phyloP scores from a whole-genome alignment of 768 basidiomycete genomes.

The Kwoniella shandongensis region DNA sequence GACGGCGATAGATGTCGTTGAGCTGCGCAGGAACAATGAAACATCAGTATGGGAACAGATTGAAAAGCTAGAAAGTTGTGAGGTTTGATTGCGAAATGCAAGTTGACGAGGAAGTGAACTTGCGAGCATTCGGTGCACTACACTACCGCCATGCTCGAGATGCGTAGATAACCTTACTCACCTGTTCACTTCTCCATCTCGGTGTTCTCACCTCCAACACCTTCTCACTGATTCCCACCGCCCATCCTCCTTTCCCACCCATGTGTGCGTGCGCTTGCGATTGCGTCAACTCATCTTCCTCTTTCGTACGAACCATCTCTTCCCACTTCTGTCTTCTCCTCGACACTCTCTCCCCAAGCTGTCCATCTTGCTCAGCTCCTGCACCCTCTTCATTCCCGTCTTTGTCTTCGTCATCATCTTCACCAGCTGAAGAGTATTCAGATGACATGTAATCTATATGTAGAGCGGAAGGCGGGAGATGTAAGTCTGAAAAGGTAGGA shows the following conservation, averaged over 20 bases:
- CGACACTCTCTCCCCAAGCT: neutral
- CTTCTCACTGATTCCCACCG: constrained; percentile 37
- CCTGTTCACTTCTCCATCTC: constrained; percentile 44
- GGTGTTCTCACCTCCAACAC: constrained; percentile 51
- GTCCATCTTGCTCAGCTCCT: neutral
- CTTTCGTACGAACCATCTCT: constrained; percentile 4
- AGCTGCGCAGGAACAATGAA: constrained; percentile 34
- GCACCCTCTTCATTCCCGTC: neutral
- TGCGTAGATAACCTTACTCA: constrained; percentile 16
- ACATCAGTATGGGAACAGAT: too few relatives aligned
- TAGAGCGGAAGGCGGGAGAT: constrained; percentile 28
- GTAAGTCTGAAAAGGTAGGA: constrained; percentile 13
- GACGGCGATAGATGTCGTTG: constrained; percentile 33
- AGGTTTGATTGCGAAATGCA: too few relatives aligned
- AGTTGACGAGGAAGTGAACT: too few relatives aligned
- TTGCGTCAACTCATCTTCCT: neutral
- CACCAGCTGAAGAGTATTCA: constrained; percentile 50
- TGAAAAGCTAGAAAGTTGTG: too few relatives aligned
- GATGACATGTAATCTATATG: constrained; percentile 52
- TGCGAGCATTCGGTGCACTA: neutral
- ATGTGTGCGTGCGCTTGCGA: neutral
- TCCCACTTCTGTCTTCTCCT: constrained; percentile 16
- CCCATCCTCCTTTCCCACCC: constrained; percentile 34
- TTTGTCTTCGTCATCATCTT: constrained; percentile 20
- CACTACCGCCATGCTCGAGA: neutral